Percentiles rank a stretch among this genome's conserved stretches.
These are phyloP conservation scores for Physcia stellaris DNA, from an alignment of 495 filamentous ascomycete species.

Conservation along the genomic window DNA sequence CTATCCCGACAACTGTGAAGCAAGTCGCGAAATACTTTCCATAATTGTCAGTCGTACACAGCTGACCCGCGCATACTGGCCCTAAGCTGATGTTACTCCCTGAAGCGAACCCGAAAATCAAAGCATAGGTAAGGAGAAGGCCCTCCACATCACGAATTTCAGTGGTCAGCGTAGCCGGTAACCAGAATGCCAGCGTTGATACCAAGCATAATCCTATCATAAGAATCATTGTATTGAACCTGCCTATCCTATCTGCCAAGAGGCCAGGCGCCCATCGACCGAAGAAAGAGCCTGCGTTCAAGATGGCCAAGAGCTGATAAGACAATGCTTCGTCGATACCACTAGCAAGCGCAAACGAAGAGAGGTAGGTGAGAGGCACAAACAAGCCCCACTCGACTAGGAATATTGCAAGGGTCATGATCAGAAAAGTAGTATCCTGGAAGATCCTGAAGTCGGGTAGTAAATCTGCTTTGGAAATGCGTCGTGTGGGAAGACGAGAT, in stretches of 20 bases:
- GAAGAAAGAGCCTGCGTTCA: slow-evolving; percentile 59
- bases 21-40: slow-evolving; percentile 79
- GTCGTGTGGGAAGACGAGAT: slow-evolving; percentile 35
- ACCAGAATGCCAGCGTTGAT: slow-evolving; percentile 64
- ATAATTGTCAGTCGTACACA: slow-evolving; percentile 76
- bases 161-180: too few species aligned
- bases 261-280: slow-evolving; percentile 54
- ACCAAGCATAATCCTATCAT: slow-evolving; percentile 47
- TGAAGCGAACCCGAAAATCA: slow-evolving; percentile 73
- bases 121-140: slow-evolving; percentile 54
- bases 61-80: slow-evolving; percentile 80
- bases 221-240: slow-evolving; percentile 49
- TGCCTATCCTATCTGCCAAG: slow-evolving; percentile 44
- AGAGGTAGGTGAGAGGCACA: slow-evolving; percentile 38
- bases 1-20: slow-evolving; percentile 82
- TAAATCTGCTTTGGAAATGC: slow-evolving; percentile 29
- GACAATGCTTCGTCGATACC: slow-evolving; percentile 34
- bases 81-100: slow-evolving; percentile 76
- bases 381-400: slow-evolving; percentile 44
- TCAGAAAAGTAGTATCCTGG: slow-evolving; percentile 31
- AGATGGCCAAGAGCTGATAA: slow-evolving; percentile 47
- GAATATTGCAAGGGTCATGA: slow-evolving; percentile 43
- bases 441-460: slow-evolving; percentile 40
- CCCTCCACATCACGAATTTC: slow-evolving; percentile 38
- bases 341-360: slow-evolving; percentile 35